phyloP scores from a whole-genome alignment of 2,329 filamentous ascomycete genomes.

The Didymella pomorum region DNA sequence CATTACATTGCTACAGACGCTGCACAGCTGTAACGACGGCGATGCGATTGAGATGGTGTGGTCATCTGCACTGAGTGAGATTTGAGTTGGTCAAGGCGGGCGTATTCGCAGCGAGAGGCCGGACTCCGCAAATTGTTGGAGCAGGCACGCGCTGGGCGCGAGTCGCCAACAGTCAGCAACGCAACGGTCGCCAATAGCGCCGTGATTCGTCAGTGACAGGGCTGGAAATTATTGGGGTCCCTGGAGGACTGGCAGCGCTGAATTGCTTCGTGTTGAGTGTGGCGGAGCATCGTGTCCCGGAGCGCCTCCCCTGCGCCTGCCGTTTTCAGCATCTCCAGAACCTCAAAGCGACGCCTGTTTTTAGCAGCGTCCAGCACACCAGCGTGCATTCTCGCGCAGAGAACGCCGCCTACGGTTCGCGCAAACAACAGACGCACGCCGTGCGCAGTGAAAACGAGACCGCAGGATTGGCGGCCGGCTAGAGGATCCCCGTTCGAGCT shows the following conservation, averaged over 20 bases:
- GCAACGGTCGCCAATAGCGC: conserved; percentile 4
- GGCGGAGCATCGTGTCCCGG: conserved; percentile 32
- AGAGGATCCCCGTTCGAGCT: conserved; percentile 19
- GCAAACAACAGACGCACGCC: conserved; percentile 6
- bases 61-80: conserved; percentile 9
- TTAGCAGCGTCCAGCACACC: conserved; percentile 17
- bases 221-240: conserved; percentile 19
- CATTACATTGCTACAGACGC: not conserved
- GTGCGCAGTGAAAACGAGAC: conserved; percentile 10
- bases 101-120: conserved; percentile 15
- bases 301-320: conserved; percentile 22
- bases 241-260: conserved; percentile 17
- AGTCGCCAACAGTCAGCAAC: conserved; percentile 10
- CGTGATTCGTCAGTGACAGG: conserved; percentile 7
- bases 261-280: conserved; percentile 29
- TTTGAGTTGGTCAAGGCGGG: conserved; percentile 13
- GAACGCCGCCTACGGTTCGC: conserved; percentile 11
- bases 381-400: conserved; percentile 11
- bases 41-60: not conserved
- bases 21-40: conserved; percentile 2
- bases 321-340: conserved; percentile 24
- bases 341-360: conserved; percentile 20
- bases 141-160: conserved; percentile 18
- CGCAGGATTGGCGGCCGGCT: conserved; percentile 11
- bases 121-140: conserved; percentile 19